These are phyloP conservation scores for Scedosporium apiospermum DNA, from an alignment of 2,329 filamentous ascomycete genomes.

Conservation along the genomic window DNA sequence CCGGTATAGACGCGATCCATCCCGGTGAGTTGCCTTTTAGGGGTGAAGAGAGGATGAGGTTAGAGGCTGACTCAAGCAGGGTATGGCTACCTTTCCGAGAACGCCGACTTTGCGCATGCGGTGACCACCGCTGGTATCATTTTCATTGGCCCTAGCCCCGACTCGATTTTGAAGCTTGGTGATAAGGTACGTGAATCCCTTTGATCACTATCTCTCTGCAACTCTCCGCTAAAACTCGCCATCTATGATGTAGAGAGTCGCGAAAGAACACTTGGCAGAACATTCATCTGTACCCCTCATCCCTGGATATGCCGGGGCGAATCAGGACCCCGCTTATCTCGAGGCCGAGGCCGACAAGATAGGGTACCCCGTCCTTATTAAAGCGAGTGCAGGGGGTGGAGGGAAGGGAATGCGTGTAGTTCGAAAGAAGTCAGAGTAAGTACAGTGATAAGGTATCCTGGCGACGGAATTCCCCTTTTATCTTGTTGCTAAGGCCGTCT, in stretches of 20 bases:
- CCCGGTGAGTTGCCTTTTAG: conserved; percentile 23
- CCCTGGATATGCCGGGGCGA: conserved; percentile 20
- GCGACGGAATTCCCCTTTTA: conserved; percentile 9
- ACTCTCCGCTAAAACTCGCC: conserved; percentile 21
- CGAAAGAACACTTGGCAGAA: conserved; percentile 15
- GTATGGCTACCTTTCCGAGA: conserved; percentile 59
- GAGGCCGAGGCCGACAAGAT: conserved; percentile 19
- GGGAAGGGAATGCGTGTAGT: conserved; percentile 28
- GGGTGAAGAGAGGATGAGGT: not conserved
- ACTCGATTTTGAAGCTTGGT: conserved; percentile 27
- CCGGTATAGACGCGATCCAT: conserved; percentile 46
- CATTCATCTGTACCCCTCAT: conserved; percentile 22
- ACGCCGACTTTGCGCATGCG: conserved; percentile 47
- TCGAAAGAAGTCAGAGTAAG: conserved; percentile 6
- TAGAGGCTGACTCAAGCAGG: conserved; percentile 22
- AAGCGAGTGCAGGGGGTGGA: conserved; percentile 31
- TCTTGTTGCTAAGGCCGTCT: conserved; percentile 28
- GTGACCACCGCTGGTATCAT: conserved; percentile 44
- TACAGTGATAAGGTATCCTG: not conserved
- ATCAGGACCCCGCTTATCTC: conserved; percentile 10
- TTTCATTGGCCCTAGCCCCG: conserved; percentile 49
- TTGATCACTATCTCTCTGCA: conserved; percentile 9
- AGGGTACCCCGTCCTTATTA: conserved; percentile 28
- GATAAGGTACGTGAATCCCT: conserved; percentile 13
- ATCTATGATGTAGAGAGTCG: not conserved